Evolutionary conservation across 2,329 filamentous ascomycete genomes (phyloP).

Genomic region (Fusarium ramigenum): DNA sequence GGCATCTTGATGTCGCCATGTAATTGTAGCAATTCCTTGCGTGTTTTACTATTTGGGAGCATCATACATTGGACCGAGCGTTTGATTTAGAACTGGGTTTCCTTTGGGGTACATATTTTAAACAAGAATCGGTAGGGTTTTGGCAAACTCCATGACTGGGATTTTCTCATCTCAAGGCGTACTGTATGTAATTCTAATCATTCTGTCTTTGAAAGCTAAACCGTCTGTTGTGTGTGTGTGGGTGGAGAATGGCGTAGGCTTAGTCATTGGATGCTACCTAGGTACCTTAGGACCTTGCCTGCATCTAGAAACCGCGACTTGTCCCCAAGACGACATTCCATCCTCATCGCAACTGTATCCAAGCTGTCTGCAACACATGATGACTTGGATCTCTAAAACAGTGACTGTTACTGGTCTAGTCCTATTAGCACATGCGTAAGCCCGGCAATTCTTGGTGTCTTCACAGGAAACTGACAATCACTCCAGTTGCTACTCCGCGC

Average conservation of each 20-base stretch:
- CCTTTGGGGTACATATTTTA: not conserved
- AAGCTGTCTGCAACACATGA: slow-evolving; percentile 48
- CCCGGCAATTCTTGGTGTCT: not conserved
- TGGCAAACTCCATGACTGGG: not conserved
- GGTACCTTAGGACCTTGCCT: not conserved
- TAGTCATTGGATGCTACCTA: slow-evolving; percentile 32
- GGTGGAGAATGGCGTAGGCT: slow-evolving; percentile 14
- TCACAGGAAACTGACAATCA: slow-evolving; percentile 24
- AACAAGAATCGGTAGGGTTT: not conserved
- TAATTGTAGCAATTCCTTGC: slow-evolving; percentile 9
- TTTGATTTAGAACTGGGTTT: slow-evolving; percentile 25
- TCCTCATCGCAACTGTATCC: slow-evolving; percentile 1
- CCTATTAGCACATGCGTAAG: slow-evolving; percentile 88
- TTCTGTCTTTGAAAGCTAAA: not conserved
- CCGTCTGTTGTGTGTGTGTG: not conserved
- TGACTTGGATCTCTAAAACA: slow-evolving; percentile 77
- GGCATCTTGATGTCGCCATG: not conserved
- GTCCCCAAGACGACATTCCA: slow-evolving; percentile 28
- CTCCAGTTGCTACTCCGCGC: slow-evolving; percentile 89
- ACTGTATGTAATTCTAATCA: not conserved
- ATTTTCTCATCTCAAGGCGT: not conserved
- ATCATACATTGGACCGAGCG: slow-evolving; percentile 21
- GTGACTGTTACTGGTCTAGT: slow-evolving; percentile 80
- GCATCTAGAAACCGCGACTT: slow-evolving; percentile 30
- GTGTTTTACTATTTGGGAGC: slow-evolving; percentile 1